These are phyloP conservation scores for Inonotus obliquus DNA, from an alignment of 1,284 basidiomycete genomes.

Conservation along the genomic window DNA sequence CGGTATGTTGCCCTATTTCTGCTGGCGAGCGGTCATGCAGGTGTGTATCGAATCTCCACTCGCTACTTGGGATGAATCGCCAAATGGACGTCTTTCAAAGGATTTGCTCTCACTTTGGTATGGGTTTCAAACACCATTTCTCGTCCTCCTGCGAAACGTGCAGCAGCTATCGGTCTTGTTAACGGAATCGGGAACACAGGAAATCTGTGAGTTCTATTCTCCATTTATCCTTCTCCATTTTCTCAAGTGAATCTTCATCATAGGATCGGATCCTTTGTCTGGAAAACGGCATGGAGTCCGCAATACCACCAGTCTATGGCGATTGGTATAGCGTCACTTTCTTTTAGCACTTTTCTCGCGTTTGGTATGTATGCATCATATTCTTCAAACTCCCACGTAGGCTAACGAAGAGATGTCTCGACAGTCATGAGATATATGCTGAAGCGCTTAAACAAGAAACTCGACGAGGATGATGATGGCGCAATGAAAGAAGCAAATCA, in stretches of 20 bases:
- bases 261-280: conserved; percentile 35
- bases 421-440: conserved; percentile 32
- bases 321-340: conserved; percentile 31
- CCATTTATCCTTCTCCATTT: background rate
- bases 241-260: background rate
- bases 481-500: conserved; percentile 29
- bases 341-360: conserved; percentile 27
- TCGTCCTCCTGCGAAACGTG: conserved; percentile 56
- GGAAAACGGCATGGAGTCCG: conserved; percentile 36
- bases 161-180: conserved; percentile 41
- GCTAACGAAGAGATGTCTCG: background rate
- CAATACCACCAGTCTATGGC: conserved; percentile 36
- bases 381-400: conserved; percentile 9
- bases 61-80: background rate
- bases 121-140: conserved; percentile 64
- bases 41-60: too few species aligned
- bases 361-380: conserved; percentile 25
- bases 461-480: conserved; percentile 33
- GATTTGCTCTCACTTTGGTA: conserved; percentile 50
- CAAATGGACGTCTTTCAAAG: background rate
- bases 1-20: conserved; percentile 65
- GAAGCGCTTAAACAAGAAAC: conserved; percentile 30
- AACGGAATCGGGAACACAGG: conserved; percentile 39
- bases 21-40: conserved; percentile 37
- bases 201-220: conserved; percentile 20